phyloP scores from a whole-genome alignment of 2,329 filamentous ascomycete genomes.

The Drechslera avenae region DNA sequence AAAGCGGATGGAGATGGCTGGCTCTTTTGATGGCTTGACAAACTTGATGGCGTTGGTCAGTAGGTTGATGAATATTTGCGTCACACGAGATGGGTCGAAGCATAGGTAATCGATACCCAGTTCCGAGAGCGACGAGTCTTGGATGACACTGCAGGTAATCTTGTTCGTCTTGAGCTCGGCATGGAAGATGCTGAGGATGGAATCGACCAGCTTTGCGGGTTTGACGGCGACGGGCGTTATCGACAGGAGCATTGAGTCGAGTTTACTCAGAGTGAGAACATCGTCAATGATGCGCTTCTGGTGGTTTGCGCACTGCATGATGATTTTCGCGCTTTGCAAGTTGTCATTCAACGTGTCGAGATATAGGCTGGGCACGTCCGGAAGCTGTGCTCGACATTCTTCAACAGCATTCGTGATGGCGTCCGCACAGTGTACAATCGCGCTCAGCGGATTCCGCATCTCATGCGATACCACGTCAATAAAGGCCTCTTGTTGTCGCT shows the following conservation, averaged over 20 bases:
- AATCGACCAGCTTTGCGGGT: conserved; percentile 42
- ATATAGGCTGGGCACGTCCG: conserved; percentile 30
- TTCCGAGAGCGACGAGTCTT: conserved; percentile 46
- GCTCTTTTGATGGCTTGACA: conserved; percentile 44
- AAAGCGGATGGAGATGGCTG: conserved; percentile 47
- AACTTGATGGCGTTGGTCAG: conserved; percentile 61
- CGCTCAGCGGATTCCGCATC: conserved; percentile 53
- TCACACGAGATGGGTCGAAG: conserved; percentile 51
- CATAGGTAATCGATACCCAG: conserved; percentile 48
- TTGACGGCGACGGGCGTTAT: conserved; percentile 51
- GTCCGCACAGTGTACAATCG: conserved; percentile 54
- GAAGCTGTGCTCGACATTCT: conserved; percentile 28
- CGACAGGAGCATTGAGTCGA: conserved; percentile 52
- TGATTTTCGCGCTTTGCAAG: conserved; percentile 48
- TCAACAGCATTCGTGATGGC: conserved; percentile 48
- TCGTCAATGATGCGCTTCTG: conserved; percentile 57
- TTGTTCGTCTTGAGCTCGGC: conserved; percentile 44
- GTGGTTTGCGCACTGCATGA: conserved; percentile 54
- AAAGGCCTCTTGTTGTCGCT: conserved; percentile 48
- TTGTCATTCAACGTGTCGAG: conserved; percentile 38
- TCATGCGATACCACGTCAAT: conserved; percentile 51
- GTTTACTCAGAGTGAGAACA: conserved; percentile 53
- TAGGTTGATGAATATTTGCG: conserved; percentile 80
- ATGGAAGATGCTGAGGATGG: conserved; percentile 48
- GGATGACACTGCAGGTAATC: conserved; percentile 36